Conservation (phyloP, 179 eudicot species). For the Beta macrorhiza region DNA sequence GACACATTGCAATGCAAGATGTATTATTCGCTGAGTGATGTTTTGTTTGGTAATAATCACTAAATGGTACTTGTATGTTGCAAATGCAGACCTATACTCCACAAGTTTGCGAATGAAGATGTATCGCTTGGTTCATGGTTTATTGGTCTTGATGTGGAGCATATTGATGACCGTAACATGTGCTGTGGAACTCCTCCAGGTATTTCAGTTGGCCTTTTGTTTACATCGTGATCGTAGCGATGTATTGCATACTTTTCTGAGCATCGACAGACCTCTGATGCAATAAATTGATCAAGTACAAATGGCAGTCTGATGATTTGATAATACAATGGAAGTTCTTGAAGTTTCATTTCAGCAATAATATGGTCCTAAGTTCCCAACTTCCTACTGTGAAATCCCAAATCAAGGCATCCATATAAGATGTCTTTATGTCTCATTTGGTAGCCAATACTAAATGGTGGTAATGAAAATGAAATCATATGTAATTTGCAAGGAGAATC, state of each 20-base stretch:
- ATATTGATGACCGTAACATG: conserved; percentile 80
- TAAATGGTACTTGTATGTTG: not conserved
- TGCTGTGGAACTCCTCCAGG: conserved; percentile 96
- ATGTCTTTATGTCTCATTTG: not conserved
- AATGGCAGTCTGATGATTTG: not conserved
- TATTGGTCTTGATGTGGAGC: conserved; percentile 91
- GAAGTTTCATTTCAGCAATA: not conserved
- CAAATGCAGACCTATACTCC: conserved; percentile 63
- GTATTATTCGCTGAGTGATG: not conserved
- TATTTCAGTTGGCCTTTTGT: conserved; percentile 24
- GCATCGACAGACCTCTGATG: not conserved
- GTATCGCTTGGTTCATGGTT: conserved; percentile 96
- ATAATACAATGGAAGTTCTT: not conserved
- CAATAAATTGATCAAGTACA: not conserved
- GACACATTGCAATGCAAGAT: not conserved
- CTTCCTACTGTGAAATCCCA: not conserved
- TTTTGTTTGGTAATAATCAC: not conserved
- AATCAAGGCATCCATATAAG: not conserved
- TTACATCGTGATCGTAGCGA: not conserved
- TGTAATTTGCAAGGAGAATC: too few species aligned
- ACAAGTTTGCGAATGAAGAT: conserved; percentile 88
- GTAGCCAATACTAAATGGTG: too few species aligned
- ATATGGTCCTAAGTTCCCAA: not conserved
- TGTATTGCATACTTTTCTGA: not conserved
- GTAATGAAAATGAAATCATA: too few species aligned